Conservation (phyloP, 805 yeast species). For the Candida sithepensis region DNA sequence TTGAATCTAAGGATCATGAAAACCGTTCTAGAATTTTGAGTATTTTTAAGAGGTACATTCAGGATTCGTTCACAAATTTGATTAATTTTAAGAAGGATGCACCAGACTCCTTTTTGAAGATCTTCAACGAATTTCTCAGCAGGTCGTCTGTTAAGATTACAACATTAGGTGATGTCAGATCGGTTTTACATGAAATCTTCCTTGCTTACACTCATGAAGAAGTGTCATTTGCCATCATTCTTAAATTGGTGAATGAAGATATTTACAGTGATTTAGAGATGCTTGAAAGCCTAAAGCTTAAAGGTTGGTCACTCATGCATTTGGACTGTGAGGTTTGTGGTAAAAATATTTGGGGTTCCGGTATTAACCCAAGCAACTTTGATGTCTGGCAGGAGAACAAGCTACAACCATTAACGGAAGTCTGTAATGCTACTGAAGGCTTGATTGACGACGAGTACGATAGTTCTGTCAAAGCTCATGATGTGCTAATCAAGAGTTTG, state of each 20-base stretch:
- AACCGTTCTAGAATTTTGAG: slow-evolving; percentile 21
- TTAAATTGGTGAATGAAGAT: slow-evolving; percentile 53
- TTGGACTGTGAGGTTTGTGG: slow-evolving; percentile 77
- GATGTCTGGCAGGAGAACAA: slow-evolving; percentile 53
- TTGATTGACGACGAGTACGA: slow-evolving; percentile 6
- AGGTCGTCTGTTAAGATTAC: slow-evolving; percentile 45
- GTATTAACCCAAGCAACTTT: slow-evolving; percentile 45
- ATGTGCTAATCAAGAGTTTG: slow-evolving; percentile 6
- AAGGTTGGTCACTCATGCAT: slow-evolving; percentile 61
- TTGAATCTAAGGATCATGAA: not conserved
- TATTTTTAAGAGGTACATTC: slow-evolving; percentile 36
- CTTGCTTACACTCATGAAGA: slow-evolving; percentile 63
- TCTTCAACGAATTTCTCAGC: slow-evolving; percentile 53
- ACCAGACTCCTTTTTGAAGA: slow-evolving; percentile 44
- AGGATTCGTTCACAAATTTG: slow-evolving; percentile 39
- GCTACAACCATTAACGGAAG: slow-evolving; percentile 3
- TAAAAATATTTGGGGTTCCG: slow-evolving; percentile 66
- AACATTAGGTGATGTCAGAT: slow-evolving; percentile 55
- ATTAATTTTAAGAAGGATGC: slow-evolving; percentile 29
- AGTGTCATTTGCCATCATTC: slow-evolving; percentile 47
- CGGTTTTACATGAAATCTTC: slow-evolving; percentile 59
- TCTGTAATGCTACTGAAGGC: slow-evolving; percentile 6
- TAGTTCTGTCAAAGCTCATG: not conserved
- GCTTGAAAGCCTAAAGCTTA: slow-evolving; percentile 38
- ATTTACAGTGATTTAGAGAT: slow-evolving; percentile 44